Evolutionary conservation across 345 rosid species (phyloP).

Genomic region (Brassica napus): DNA sequence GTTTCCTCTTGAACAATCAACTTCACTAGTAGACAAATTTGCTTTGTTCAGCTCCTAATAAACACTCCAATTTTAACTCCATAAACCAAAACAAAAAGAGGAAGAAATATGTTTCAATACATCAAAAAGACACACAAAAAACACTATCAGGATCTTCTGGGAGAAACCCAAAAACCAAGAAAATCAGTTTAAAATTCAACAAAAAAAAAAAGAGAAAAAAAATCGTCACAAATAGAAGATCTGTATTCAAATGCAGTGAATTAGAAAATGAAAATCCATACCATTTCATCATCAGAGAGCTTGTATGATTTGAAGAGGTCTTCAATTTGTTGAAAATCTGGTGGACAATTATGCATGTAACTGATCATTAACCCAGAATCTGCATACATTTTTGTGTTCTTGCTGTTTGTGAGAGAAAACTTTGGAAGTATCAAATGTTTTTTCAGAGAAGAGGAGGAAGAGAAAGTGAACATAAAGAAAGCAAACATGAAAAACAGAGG

Average conservation of each 20-base stretch:
- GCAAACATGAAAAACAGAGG: conserved; percentile 32
- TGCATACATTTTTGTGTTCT: conserved; percentile 64
- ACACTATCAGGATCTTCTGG: neutral
- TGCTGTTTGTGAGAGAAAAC: neutral
- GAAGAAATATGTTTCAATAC: neutral
- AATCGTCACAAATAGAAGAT: conserved; percentile 6
- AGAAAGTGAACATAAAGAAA: conserved; percentile 22
- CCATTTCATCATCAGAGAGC: conserved; percentile 63
- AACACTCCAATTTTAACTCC: conserved; percentile 3
- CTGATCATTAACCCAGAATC: conserved; percentile 69
- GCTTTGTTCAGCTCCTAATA: conserved; percentile 16
- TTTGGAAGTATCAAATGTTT: conserved; percentile 4
- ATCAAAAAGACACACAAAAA: neutral
- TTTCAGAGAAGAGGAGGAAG: conserved; percentile 17
- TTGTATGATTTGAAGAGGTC: conserved; percentile 70
- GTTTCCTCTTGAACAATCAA: conserved; percentile 11
- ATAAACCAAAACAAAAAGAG: neutral
- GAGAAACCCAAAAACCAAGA: conserved; percentile 18
- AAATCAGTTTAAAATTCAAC: neutral
- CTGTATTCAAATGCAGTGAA: conserved; percentile 16
- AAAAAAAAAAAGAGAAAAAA: neutral
- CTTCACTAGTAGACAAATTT: conserved; percentile 34
- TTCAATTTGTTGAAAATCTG: conserved; percentile 71
- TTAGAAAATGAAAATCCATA: conserved; percentile 8
- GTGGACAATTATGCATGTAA: conserved; percentile 62